Evolutionary conservation across 129 eudicot genomes (phyloP), one percentile per base, ranked within the genome.

Genomic region (Rutidosis leptorrhynchoides): DNA sequence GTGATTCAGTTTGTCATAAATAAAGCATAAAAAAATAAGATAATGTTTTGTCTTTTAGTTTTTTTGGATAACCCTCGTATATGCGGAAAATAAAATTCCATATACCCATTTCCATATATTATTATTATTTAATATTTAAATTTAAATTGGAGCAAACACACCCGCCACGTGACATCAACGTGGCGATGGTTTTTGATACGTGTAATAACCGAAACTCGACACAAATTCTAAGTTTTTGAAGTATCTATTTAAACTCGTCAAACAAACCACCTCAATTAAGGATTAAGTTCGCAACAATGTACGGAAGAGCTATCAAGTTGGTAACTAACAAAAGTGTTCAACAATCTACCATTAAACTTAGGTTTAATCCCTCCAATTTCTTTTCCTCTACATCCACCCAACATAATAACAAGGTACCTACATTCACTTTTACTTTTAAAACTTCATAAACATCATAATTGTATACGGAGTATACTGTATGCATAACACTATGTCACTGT

Each of bases 281-380:
- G n/a, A 25, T 26, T 24, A 5, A 12, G 7, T 17, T 60, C 15
- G 52, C 46, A 57, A 6, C 40, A 74, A 74, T 74, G 78, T 56
- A 56, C 53, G 37, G 42, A 12, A 65, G 67, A 57, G 32, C 22
- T 15, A 65, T 74, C 58, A 29, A 35, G 28, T 65, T 29, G 51
- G 16, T 26, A 9, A 25, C 30, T 12, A 64, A 73, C 65, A 73
- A 55, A 64, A 42, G 22, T 42, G 66, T 56, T 65, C 72, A 28
- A 5, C 67, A 42, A 42, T 28, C 72, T 9, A 10, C 58, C 7
- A 30, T 9, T 8, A 56, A 21, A 19, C 25, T 28, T 28, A 3
- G 26, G 7, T n/a, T 12, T 37, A 27, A 40, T 16, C 73, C 61
- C 61, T 17, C 27, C 8, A 53, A 64, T 5, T 40, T 27, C 32